Evolutionary conservation across 1,139 yeast species (phyloP).

Genomic region (Saccharomyces hybrid): DNA sequence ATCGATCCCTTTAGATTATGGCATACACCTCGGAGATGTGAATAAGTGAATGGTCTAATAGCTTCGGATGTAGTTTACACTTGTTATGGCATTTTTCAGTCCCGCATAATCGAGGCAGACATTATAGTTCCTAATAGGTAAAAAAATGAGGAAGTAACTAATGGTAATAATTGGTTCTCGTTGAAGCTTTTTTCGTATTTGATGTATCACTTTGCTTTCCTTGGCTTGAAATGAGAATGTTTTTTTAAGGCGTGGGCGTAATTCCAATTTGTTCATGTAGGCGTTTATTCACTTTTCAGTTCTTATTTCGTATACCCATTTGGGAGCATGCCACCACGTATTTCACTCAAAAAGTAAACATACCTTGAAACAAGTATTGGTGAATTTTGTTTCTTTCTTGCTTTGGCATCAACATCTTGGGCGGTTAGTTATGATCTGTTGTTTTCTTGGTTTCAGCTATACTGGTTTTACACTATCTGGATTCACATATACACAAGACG

Average conservation of each 20-base stretch:
- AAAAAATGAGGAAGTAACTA: background rate
- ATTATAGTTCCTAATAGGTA: background rate
- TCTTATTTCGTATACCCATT: background rate
- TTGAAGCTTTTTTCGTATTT: background rate
- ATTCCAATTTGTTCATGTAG: background rate
- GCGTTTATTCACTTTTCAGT: background rate
- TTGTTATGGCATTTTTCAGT: background rate
- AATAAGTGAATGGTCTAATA: background rate
- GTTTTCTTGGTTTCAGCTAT: conserved; percentile 2
- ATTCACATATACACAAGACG: background rate
- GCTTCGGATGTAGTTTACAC: background rate
- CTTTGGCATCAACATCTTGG: conserved; percentile 96
- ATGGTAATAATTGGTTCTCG: background rate
- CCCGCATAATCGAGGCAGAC: background rate
- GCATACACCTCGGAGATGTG: background rate
- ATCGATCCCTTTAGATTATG: background rate
- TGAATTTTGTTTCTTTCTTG: conserved; percentile 95
- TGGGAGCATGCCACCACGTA: background rate
- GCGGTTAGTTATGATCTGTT: conserved; percentile 16
- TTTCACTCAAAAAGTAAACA: conserved; percentile 32
- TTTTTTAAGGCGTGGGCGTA: background rate
- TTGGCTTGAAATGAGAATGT: background rate
- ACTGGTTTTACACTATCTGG: background rate
- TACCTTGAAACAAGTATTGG: conserved; percentile 49
- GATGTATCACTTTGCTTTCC: background rate